Percentiles rank a stretch among this genome's conserved stretches.
These are phyloP conservation scores for Xerocomellus intermedius DNA, from an alignment of 768 basidiomycete genomes.

Conservation along the genomic window DNA sequence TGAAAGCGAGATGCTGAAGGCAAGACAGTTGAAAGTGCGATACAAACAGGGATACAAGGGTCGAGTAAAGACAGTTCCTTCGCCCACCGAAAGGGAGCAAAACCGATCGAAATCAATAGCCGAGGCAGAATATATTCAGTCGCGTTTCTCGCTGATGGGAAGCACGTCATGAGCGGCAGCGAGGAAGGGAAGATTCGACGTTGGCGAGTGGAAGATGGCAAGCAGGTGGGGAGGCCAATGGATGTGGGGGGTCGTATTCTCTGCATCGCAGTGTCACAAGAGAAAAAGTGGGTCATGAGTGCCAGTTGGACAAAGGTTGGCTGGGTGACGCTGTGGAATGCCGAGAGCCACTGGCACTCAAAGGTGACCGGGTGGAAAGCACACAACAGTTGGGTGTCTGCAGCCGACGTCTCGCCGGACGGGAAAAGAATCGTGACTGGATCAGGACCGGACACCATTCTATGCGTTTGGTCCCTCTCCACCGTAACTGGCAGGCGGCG, in stretches of 20 bases:
- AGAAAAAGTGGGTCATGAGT: background rate
- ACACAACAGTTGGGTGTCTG: background rate
- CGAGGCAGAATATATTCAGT: background rate
- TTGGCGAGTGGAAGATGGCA: background rate
- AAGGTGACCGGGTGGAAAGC: background rate
- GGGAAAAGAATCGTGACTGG: background rate
- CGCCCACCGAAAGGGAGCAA: background rate
- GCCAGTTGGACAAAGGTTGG: background rate
- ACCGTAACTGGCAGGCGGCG: background rate
- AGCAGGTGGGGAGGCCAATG: slow-evolving; percentile 1
- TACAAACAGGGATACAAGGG: too few species aligned
- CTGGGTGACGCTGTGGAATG: slow-evolving; percentile 1
- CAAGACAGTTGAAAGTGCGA: too few species aligned
- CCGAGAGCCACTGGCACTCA: background rate
- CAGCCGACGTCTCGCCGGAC: slow-evolving; percentile 6
- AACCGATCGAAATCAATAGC: background rate
- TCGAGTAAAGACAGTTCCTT: background rate
- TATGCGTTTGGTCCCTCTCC: too few species aligned
- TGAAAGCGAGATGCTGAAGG: background rate
- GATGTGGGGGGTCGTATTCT: background rate
- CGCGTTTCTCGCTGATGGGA: background rate
- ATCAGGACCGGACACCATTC: too few species aligned
- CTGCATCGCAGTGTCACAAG: background rate
- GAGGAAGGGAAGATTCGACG: background rate
- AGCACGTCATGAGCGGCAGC: background rate